Evolutionary conservation across 2,329 filamentous ascomycete species (phyloP).

Genomic region (Alternaria arborescens): DNA sequence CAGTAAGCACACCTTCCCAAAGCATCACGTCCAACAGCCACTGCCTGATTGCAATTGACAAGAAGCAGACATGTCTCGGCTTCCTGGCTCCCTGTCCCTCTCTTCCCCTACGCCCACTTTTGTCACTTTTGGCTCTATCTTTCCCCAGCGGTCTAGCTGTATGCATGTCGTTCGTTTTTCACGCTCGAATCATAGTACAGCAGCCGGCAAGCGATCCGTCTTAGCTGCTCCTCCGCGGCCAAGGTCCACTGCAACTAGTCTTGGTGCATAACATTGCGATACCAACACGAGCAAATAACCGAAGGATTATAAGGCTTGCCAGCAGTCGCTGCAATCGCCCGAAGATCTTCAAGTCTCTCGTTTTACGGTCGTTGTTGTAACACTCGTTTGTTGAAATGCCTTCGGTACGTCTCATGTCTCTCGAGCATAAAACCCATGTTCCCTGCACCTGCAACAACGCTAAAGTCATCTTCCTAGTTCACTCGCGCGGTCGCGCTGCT

Average conservation of each 20-base stretch:
- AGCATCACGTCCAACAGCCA: background rate
- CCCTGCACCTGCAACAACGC: conserved; percentile 7
- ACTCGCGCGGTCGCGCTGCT: conserved; percentile 38
- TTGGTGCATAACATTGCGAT: conserved; percentile 19
- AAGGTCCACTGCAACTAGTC: conserved; percentile 18
- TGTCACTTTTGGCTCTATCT: conserved; percentile 4
- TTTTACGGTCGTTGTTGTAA: conserved; percentile 5
- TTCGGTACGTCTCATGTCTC: conserved; percentile 8
- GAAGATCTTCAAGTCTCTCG: conserved; percentile 1
- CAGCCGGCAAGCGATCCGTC: conserved; percentile 17
- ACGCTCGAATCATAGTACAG: conserved; percentile 14
- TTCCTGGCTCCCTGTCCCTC: background rate
- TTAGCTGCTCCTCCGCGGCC: conserved; percentile 17
- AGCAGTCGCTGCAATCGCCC: background rate
- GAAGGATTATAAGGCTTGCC: conserved; percentile 10
- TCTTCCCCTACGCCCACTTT: background rate
- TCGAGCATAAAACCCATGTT: conserved; percentile 6
- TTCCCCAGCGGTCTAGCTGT: conserved; percentile 3
- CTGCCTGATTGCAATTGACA: conserved; percentile 3
- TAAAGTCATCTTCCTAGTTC: conserved; percentile 31
- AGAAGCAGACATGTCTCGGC: background rate
- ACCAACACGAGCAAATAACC: conserved; percentile 4
- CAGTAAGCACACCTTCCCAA: conserved; percentile 5
- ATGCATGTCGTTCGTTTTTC: conserved; percentile 9
- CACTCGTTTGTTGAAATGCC: conserved; percentile 18